Evolutionary conservation across 2,329 filamentous ascomycete species (phyloP).

Genomic region (Ilyonectria sp.): DNA sequence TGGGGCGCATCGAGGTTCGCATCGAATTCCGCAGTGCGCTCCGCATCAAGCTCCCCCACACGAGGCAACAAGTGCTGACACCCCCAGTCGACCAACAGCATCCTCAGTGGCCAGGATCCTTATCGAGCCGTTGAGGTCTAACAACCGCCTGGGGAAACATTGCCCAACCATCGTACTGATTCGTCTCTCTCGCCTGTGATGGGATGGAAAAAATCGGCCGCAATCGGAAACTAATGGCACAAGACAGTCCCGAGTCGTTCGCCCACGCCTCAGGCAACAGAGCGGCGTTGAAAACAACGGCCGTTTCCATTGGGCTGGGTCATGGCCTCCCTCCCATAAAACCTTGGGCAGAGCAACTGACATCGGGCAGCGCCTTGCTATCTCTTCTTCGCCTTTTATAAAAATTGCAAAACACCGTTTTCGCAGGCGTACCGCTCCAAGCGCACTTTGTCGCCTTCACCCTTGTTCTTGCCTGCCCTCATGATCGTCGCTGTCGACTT

Average conservation of each 20-base stretch:
- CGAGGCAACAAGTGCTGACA: slow-evolving; percentile 14
- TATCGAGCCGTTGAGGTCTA: not conserved
- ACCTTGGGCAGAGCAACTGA: slow-evolving; percentile 4
- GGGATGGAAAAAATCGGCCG: slow-evolving; percentile 5
- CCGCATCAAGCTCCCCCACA: slow-evolving; percentile 16
- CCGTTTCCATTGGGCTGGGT: not conserved
- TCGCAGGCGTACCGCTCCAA: not conserved
- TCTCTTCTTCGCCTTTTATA: not conserved
- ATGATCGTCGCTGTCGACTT: slow-evolving; percentile 1
- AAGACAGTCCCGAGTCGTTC: not conserved
- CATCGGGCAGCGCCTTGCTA: slow-evolving; percentile 1
- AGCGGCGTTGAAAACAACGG: not conserved
- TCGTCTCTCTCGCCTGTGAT: slow-evolving; percentile 7
- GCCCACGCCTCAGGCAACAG: slow-evolving; percentile 18
- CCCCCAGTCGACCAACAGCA: slow-evolving; percentile 1
- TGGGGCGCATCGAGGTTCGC: slow-evolving; percentile 32
- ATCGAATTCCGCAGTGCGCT: slow-evolving; percentile 10
- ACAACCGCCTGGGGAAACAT: not conserved
- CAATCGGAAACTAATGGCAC: not conserved
- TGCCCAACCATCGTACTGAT: not conserved
- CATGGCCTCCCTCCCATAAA: slow-evolving; percentile 4
- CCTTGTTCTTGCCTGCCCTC: not conserved
- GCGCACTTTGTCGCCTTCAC: not conserved
- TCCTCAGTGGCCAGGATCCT: slow-evolving; percentile 17
- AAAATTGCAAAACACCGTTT: not conserved